These are phyloP conservation scores for Chamaecyparis obtusa DNA, from an alignment of 75 land plant species.

Conservation along the genomic window DNA sequence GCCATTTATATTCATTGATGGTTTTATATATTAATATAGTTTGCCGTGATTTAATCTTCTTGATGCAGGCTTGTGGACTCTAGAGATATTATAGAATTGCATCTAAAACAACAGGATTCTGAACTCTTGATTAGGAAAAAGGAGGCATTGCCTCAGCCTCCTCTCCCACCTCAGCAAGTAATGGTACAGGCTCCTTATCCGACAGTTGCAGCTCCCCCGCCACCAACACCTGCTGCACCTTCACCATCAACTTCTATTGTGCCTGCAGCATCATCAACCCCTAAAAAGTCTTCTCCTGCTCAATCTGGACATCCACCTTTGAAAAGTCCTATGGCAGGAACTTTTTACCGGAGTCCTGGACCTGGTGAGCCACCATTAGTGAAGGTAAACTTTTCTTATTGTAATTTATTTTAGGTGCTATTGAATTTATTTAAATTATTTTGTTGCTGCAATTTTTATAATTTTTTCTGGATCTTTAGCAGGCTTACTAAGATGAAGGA, in stretches of 20 bases:
- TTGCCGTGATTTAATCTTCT: background rate
- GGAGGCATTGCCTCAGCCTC: slow-evolving; percentile 73
- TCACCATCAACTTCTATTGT: slow-evolving; percentile 15
- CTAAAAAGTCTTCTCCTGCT: slow-evolving; percentile 22
- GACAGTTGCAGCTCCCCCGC: slow-evolving; percentile 14
- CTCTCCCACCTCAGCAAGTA: slow-evolving; percentile 28
- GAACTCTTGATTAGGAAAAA: slow-evolving; percentile 77
- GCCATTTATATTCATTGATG: background rate
- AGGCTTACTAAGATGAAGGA: background rate
- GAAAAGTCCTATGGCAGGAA: slow-evolving; percentile 87
- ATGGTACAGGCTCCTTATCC: slow-evolving; percentile 24
- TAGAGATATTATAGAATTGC: slow-evolving; percentile 79
- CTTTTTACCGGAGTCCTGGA: slow-evolving; percentile 68
- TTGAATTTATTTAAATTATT: background rate
- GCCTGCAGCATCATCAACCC: slow-evolving; percentile 19
- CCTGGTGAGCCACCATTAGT: slow-evolving; percentile 81
- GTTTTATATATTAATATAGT: background rate
- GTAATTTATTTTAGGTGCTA: background rate
- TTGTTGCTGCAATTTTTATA: background rate
- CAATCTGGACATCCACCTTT: slow-evolving; percentile 62
- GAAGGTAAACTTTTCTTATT: slow-evolving; percentile 48
- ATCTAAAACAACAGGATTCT: slow-evolving; percentile 76
- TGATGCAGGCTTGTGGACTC: slow-evolving; percentile 77
- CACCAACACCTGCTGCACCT: slow-evolving; percentile 7
- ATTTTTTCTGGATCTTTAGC: background rate